These are phyloP conservation scores for Petunia axillaris DNA, from an alignment of 257 asterid species.

Conservation along the genomic window DNA sequence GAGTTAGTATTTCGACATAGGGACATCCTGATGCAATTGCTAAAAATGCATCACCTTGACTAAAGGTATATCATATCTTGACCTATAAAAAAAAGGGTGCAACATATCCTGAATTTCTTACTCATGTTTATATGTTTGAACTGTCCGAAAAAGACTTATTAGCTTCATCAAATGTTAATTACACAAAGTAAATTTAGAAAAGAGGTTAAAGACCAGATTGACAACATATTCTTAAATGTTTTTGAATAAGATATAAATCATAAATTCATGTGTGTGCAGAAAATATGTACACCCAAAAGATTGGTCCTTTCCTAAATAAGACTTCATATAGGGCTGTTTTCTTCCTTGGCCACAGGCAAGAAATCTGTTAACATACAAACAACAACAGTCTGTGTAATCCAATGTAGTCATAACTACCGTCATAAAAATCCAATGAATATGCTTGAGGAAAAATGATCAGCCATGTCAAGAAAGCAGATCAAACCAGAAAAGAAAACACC, in stretches of 20 bases:
- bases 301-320: background rate
- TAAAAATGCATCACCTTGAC: constrained; percentile 9
- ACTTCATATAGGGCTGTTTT: background rate
- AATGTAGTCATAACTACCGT: background rate
- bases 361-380: background rate
- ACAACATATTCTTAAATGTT: background rate
- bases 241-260: constrained; percentile 6
- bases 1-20: background rate
- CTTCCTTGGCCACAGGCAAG: constrained; percentile 10
- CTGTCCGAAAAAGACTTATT: constrained; percentile 9
- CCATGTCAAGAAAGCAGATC: constrained; percentile 23
- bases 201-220: constrained; percentile 10
- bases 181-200: background rate
- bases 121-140: background rate
- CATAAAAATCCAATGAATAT: background rate
- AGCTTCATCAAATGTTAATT: constrained; percentile 14
- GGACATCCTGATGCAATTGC: constrained; percentile 16
- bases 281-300: background rate
- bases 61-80: constrained; percentile 8
- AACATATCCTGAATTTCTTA: background rate
- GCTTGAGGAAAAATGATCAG: constrained; percentile 10
- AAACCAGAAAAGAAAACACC: constrained; percentile 16
- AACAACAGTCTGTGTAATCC: background rate
- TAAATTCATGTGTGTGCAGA: constrained; percentile 22
- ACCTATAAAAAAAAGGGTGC: background rate